Percentiles rank a stretch among this genome's conserved stretches.
Conservation (phyloP, 805 yeast genomes). For the Zygotorulaspora chibaensis region DNA sequence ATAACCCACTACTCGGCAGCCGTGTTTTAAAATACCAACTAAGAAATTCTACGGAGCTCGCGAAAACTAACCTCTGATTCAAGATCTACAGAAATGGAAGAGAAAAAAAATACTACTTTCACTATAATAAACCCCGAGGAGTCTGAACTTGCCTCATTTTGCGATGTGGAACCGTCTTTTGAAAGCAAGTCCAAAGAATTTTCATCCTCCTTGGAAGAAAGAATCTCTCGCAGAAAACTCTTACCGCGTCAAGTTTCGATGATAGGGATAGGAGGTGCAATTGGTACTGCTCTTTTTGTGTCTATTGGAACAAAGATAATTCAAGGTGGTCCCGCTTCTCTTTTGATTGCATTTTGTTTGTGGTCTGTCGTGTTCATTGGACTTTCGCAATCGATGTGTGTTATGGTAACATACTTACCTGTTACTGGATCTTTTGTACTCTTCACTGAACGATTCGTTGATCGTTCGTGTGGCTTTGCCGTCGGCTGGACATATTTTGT, state of each 20-base stretch:
- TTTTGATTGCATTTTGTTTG: constrained; percentile 56
- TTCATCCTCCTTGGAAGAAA: no score
- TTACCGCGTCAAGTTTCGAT: constrained; percentile 60
- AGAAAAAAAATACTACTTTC: no score
- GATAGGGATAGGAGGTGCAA: constrained; percentile 80
- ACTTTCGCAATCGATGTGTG: constrained; percentile 63
- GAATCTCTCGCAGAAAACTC: no score
- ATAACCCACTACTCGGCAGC: no score
- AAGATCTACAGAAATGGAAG: no score
- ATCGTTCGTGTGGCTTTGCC: constrained; percentile 55
- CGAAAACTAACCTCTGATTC: no score
- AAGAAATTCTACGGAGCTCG: no score
- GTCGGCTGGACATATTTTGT: constrained; percentile 55
- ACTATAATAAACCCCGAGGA: no score
- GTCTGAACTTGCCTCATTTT: no score
- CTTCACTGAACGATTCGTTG: constrained; percentile 57
- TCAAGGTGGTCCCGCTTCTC: constrained; percentile 70
- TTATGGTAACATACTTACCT: constrained; percentile 57
- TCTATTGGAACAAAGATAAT: constrained; percentile 62
- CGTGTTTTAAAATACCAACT: no score
- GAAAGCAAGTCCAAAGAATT: no score
- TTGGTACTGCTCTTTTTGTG: constrained; percentile 80
- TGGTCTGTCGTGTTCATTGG: constrained; percentile 59
- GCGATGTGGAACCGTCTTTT: no score
- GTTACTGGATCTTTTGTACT: constrained; percentile 43